phyloP scores from a whole-genome alignment of 305 asterid species.

The Nicotiana rustica region DNA sequence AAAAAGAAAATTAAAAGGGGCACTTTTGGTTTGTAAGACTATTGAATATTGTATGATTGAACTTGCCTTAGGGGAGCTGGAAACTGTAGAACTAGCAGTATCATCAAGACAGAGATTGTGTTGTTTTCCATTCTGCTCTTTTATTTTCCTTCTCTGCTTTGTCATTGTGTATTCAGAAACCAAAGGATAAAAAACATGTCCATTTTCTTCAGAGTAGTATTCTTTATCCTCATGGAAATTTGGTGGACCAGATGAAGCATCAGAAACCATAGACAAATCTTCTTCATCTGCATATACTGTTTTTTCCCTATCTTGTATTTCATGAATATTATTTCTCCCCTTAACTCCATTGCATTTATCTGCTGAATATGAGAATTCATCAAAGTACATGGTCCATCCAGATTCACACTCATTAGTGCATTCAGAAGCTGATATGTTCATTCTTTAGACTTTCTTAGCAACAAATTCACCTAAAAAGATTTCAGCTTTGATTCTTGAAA shows the following conservation, averaged over 20 bases:
- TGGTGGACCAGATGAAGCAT: slow-evolving; percentile 92
- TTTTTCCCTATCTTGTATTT: slow-evolving; percentile 32
- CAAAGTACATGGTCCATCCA: slow-evolving; percentile 90
- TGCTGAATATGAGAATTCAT: slow-evolving; percentile 62
- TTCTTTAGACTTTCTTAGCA: slow-evolving; percentile 29
- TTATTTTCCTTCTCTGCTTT: slow-evolving; percentile 50
- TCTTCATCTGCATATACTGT: slow-evolving; percentile 45
- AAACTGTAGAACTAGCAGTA: slow-evolving; percentile 79
- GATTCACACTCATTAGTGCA: slow-evolving; percentile 85
- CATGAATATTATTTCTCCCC: slow-evolving; percentile 1
- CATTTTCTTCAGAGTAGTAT: slow-evolving; percentile 17
- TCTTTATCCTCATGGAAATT: slow-evolving; percentile 42
- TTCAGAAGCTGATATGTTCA: slow-evolving; percentile 66
- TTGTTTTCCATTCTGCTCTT: slow-evolving; percentile 44
- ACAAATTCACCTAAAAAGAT: neutral
- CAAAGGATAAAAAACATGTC: slow-evolving; percentile 35
- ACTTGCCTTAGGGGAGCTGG: slow-evolving; percentile 61
- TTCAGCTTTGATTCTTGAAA: neutral
- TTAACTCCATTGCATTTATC: slow-evolving; percentile 43
- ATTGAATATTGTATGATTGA: neutral
- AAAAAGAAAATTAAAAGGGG: neutral
- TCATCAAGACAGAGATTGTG: slow-evolving; percentile 72
- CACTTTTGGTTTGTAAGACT: neutral
- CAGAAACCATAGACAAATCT: slow-evolving; percentile 88
- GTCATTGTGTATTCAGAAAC: slow-evolving; percentile 43